A percentile compares a stretch with the other conserved stretches of the same genome.
Conservation (phyloP, 2,329 filamentous ascomycete genomes). For the Clonostachys sp. region DNA sequence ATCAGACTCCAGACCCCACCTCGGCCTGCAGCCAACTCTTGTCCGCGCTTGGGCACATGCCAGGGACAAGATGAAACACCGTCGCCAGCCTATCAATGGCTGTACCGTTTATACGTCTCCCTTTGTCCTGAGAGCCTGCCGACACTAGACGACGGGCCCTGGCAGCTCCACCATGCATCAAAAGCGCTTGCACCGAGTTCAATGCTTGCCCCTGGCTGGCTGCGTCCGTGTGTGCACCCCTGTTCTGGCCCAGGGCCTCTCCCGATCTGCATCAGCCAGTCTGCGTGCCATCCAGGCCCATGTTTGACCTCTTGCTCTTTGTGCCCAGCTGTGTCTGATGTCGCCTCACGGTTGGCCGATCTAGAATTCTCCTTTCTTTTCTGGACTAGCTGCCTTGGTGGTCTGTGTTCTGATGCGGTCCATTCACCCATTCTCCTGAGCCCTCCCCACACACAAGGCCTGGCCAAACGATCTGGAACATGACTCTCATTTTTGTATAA, state of each 20-base stretch:
- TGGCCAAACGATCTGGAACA: conserved; percentile 2
- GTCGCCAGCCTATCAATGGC: conserved; percentile 20
- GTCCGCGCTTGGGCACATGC: conserved; percentile 1
- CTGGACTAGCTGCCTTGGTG: too few relatives aligned
- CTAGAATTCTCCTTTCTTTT: too few relatives aligned
- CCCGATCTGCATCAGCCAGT: conserved; percentile 23
- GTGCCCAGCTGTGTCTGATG: neutral
- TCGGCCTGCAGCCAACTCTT: neutral
- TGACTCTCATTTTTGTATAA: conserved; percentile 4
- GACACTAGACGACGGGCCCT: conserved; percentile 9
- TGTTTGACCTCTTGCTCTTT: neutral
- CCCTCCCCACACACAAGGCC: neutral
- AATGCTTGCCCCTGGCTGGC: neutral
- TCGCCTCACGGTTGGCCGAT: neutral
- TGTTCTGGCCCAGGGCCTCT: too few relatives aligned
- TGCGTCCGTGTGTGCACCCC: neutral
- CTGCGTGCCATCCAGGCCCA: conserved; percentile 3
- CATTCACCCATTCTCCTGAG: neutral
- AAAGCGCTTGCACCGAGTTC: conserved; percentile 18
- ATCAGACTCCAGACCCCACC: too few relatives aligned
- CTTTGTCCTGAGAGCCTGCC: neutral
- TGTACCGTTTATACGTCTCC: neutral
- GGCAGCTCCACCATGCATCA: conserved; percentile 29
- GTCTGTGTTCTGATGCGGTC: too few relatives aligned
- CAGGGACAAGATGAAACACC: conserved; percentile 16